Base-by-base conservation (phyloP, 2,329 filamentous ascomycete genomes). In the Ceratocystis huliohia region DNA sequence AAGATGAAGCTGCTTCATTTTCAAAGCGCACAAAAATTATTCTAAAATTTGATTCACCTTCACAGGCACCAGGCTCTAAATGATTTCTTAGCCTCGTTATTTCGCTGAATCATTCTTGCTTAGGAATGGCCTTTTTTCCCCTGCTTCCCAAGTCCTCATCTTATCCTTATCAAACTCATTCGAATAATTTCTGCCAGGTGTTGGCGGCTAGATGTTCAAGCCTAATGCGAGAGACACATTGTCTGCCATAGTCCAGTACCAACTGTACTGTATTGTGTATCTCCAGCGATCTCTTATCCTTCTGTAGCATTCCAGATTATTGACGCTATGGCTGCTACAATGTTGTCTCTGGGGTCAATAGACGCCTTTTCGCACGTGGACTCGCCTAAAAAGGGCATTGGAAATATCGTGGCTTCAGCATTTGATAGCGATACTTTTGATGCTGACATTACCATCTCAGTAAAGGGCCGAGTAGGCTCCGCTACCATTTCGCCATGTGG, bases 401-500 rank as follows among this genome's bases (percentile, higher is more conserved):
- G 45, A 25, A 86, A 85, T 73, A 74, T 77, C 44, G 82, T 86
- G 71, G 84, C 82, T 72, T 86, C 84, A 66, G 88, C 90, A 48
- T 91, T 86, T 70, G 89, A 96, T 70, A 96, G 91, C 74, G 86
- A 89, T 65, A 96, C 89, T 44, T 96, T 96, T 71, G 90, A 91
- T 71, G 84, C 87, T 69, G 88, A 95, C 76, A 87, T 88, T 64
- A 89, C 87, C 1, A 92, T 96, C 71, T 86, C 89, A 72, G 88
- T 96, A 64, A 87, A 92, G 69, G 83, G 83, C n/a, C 75, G 84
- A 25, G 90, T 96, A 64, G 91, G 91, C 61, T 95, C 93, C 5
- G 92, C 93, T 71, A 93, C 91, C 68, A 96, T 96, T 75, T 95
- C 92, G 22, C 92, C 92, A 1, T 92, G 88, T 68, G 91, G 93